Conservation (phyloP, 164 flowering plant genomes). For the Berberis vulgaris region DNA sequence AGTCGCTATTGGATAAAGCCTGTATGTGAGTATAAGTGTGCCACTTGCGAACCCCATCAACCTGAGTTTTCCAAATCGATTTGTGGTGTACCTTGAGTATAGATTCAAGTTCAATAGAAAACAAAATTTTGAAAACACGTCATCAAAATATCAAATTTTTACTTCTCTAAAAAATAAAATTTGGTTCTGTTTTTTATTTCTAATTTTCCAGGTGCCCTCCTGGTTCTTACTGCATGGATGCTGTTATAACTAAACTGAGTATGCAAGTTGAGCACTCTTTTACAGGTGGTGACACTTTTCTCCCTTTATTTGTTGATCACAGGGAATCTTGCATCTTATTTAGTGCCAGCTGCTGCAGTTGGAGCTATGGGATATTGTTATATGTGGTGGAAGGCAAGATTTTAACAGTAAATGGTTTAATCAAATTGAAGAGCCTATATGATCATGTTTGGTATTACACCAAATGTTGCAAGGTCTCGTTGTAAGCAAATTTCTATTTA, state of each 20-base stretch:
- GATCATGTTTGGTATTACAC: background rate
- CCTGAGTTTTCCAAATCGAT: no score
- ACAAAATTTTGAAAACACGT: background rate
- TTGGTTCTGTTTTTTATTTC: no score
- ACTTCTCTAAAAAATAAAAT: no score
- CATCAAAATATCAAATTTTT: background rate
- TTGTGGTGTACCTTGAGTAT: background rate
- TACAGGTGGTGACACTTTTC: constrained; percentile 2
- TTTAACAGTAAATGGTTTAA: constrained; percentile 6
- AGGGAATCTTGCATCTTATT: constrained; percentile 55
- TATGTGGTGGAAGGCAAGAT: constrained; percentile 89
- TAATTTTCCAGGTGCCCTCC: no score
- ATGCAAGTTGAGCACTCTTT: background rate
- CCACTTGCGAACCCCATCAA: no score
- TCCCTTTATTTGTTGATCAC: constrained; percentile 4
- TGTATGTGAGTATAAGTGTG: no score
- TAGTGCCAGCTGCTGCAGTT: constrained; percentile 81
- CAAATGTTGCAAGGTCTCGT: no score
- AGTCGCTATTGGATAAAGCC: no score
- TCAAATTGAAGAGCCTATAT: background rate
- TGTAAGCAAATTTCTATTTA: background rate
- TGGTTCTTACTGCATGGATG: no score
- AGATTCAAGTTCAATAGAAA: background rate
- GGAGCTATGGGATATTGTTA: constrained; percentile 95
- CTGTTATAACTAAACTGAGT: no score